Evolutionary conservation across 192 early-diverging fungal species (phyloP).

Genomic region (Dissophora ornata): DNA sequence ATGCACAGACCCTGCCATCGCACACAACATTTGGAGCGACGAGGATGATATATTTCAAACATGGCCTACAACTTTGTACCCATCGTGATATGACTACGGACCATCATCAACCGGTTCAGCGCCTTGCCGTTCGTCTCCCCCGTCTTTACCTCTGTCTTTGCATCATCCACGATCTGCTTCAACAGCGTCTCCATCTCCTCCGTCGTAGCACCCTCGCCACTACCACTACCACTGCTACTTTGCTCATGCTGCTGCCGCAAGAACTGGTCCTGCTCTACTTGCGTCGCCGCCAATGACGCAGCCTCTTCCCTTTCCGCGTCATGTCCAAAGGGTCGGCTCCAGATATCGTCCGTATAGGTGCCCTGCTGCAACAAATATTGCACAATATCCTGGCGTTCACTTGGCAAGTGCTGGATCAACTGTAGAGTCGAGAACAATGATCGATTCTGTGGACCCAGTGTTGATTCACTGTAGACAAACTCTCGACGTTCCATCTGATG

Average conservation of each 20-base stretch:
- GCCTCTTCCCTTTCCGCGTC: conserved; percentile 17
- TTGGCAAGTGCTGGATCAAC: conserved; percentile 44
- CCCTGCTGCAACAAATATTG: conserved; percentile 47
- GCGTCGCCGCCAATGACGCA: conserved; percentile 24
- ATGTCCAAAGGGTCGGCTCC: conserved; percentile 28
- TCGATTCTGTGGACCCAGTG: background rate
- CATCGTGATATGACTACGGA: conserved; percentile 45
- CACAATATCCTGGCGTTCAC: conserved; percentile 51
- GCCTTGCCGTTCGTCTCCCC: conserved; percentile 42
- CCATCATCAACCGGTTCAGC: conserved; percentile 39
- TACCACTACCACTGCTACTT: background rate
- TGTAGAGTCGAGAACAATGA: conserved; percentile 16
- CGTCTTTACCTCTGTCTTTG: conserved; percentile 34
- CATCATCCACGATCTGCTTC: conserved; percentile 37
- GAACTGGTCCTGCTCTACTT: conserved; percentile 34
- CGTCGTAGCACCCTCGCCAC: conserved; percentile 1
- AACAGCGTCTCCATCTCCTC: conserved; percentile 47
- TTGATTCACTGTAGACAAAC: conserved; percentile 34
- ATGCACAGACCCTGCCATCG: too few species aligned
- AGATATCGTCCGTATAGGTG: conserved; percentile 38
- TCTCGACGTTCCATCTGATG: conserved; percentile 36
- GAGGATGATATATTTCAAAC: background rate
- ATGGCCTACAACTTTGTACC: conserved; percentile 37
- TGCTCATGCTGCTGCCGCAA: conserved; percentile 12
- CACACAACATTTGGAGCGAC: too few species aligned